A percentile compares a stretch with the other conserved stretches of the same genome.
phyloP scores from a whole-genome alignment of 129 eudicot genomes.

The Arctium lappa region DNA sequence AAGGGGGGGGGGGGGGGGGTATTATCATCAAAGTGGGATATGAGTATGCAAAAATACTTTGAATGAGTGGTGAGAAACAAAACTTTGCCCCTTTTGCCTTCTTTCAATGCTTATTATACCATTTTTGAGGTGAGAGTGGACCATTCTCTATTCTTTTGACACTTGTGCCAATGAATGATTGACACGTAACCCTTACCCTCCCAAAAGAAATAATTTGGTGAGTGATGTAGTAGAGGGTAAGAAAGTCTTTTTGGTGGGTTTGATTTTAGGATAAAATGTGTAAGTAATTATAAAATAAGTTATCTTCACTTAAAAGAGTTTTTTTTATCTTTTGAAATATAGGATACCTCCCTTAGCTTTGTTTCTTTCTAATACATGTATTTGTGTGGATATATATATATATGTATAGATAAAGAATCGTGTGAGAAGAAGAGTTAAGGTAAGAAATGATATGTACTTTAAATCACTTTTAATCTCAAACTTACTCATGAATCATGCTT shows the following conservation, averaged over 20 bases:
- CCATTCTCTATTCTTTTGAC: conserved; percentile 18
- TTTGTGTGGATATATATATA: too few species aligned
- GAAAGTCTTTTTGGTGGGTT: background rate
- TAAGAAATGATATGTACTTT: too few species aligned
- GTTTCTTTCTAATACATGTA: too few species aligned
- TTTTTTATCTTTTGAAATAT: too few species aligned
- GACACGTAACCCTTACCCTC: background rate
- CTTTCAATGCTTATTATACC: conserved; percentile 24
- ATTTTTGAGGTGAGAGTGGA: conserved; percentile 30
- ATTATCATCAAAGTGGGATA: conserved; percentile 43
- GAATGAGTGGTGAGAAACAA: conserved; percentile 39
- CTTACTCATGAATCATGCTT: too few species aligned
- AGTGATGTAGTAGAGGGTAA: background rate
- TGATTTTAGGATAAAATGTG: background rate
- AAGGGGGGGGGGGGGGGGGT: conserved; percentile 9
- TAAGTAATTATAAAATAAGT: too few species aligned
- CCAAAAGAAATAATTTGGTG: background rate
- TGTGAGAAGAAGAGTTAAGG: too few species aligned
- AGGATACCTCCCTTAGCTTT: too few species aligned
- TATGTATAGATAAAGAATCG: too few species aligned
- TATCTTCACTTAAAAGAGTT: too few species aligned
- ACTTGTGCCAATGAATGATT: conserved; percentile 8
- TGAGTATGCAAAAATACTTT: conserved; percentile 41
- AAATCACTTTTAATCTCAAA: too few species aligned
- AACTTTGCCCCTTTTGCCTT: conserved; percentile 7